Base-by-base conservation (phyloP, 2,329 filamentous ascomycete genomes). In the Phoma sp. region DNA sequence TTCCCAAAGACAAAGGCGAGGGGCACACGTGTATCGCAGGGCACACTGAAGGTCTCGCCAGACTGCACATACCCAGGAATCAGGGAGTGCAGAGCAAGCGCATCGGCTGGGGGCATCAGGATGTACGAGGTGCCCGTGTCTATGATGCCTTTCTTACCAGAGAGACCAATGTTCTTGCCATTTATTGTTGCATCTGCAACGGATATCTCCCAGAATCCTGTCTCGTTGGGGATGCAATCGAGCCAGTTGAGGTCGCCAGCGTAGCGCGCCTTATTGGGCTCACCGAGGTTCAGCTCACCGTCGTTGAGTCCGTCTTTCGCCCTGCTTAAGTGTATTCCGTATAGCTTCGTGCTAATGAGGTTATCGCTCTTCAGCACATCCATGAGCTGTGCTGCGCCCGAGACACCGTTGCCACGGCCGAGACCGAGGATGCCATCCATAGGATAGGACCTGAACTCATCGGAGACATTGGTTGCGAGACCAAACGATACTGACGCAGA, bases 381-480 rank as follows among this genome's bases (percentile, higher is more conserved):
- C 70, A 95, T 80, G 63, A 95, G 87, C 39, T 86, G 90, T 18
- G 89, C 47, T n/a, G 40, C 32, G 40, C 40, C 47, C 23, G 29
- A 22, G 11, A 39, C 47, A 1, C 24, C 36, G 40, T 51, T 77
- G 57, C 82, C 82, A 64, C 87, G 86, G 13, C 89, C 89, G 23
- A 96, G 77, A 4, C 91, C 92, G 2, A 96, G 78, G 43, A 96
- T 96, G 23, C 92, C 92, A 71, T 96, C 92, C 74, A 96, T 92
- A 1, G 90, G 89, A 65, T 93, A 96, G 47, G 83, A 82, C 25
- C 79, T 76, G 72, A 96, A 96, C 59, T 95, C 87, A 46, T 85
- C 75, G 1, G 90, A 91, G 2, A 89, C 89, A 23, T 82, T 82
- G 30, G 82, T 83, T 22, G 89, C 90, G 55, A 93, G 75, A 4